These are phyloP conservation scores for Epichloe sp. DNA, from an alignment of 2,329 filamentous ascomycete species.

Conservation along the genomic window DNA sequence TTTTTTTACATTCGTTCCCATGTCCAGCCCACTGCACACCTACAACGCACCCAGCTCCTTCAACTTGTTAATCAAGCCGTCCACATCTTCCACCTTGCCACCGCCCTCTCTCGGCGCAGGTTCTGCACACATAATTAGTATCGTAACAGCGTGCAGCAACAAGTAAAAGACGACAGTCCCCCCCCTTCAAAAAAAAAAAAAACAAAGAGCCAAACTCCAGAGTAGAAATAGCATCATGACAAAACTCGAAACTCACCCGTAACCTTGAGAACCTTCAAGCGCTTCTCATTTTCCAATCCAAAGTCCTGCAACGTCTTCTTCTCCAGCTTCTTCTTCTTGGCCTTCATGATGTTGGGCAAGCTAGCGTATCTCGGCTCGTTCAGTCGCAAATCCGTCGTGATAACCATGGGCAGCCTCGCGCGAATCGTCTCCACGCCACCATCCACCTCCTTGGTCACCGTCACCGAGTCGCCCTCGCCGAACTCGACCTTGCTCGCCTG, in stretches of 20 bases:
- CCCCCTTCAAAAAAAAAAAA: neutral
- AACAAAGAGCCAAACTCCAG: neutral
- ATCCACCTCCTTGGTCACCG: conserved; percentile 85
- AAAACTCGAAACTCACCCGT: conserved; percentile 40
- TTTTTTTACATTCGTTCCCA: neutral
- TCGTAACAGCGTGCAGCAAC: neutral
- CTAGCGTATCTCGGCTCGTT: conserved; percentile 94
- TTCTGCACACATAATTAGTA: conserved; percentile 38
- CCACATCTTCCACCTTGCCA: conserved; percentile 94
- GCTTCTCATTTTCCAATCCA: conserved; percentile 58
- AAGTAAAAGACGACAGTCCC: neutral
- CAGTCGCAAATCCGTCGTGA: conserved; percentile 86
- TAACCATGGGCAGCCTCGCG: conserved; percentile 77
- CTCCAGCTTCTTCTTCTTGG: conserved; percentile 97
- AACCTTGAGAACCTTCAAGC: conserved; percentile 85
- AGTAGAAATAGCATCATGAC: neutral
- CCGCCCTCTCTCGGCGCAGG: conserved; percentile 79
- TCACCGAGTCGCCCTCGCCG: conserved; percentile 53
- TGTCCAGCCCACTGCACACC: conserved; percentile 1
- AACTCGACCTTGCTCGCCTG: conserved; percentile 80
- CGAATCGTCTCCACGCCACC: conserved; percentile 84
- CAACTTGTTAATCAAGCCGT: conserved; percentile 82
- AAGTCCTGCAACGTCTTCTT: conserved; percentile 82
- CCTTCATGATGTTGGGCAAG: conserved; percentile 99
- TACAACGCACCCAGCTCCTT: conserved; percentile 92